These are phyloP conservation scores for Rhizopogon rudus DNA, from an alignment of 768 basidiomycete genomes.

Conservation along the genomic window DNA sequence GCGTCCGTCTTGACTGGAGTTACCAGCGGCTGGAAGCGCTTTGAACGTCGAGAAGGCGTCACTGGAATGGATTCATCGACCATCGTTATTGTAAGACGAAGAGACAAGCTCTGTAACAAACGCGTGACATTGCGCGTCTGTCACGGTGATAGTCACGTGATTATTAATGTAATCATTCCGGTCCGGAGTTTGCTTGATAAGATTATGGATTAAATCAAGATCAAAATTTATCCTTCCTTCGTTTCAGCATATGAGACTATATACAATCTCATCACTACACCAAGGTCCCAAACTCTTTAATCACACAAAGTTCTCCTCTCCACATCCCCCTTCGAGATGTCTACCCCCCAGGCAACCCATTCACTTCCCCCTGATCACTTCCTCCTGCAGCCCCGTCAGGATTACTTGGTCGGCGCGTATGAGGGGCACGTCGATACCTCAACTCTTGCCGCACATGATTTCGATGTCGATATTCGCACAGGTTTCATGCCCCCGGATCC, in stretches of 20 bases:
- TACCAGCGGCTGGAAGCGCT: slow-evolving; percentile 31
- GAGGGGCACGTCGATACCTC: slow-evolving; percentile 40
- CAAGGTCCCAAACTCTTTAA: neutral
- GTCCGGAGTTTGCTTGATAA: neutral
- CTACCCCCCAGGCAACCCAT: neutral
- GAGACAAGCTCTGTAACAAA: neutral
- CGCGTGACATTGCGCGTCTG: neutral
- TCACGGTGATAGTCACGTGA: neutral
- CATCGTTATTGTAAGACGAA: neutral
- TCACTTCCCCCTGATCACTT: slow-evolving; percentile 26
- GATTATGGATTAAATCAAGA: neutral
- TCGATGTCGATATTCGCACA: slow-evolving; percentile 86
- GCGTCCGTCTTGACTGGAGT: slow-evolving; percentile 20
- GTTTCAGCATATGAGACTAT: neutral
- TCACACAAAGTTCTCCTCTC: neutral
- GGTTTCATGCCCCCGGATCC: slow-evolving; percentile 88
- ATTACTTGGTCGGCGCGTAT: slow-evolving; percentile 15
- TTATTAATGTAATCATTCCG: too few relatives aligned
- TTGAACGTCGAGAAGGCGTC: slow-evolving; percentile 33
- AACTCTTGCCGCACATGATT: slow-evolving; percentile 79
- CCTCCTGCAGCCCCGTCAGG: slow-evolving; percentile 30
- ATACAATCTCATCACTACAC: neutral
- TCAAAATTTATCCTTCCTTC: neutral
- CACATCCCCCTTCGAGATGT: neutral
- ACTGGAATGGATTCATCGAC: slow-evolving; percentile 4